Evolutionary conservation across 106 monocot genomes (phyloP), one percentile per base, ranked within the genome.

Genomic region (Dendrobium chrysotoxum): DNA sequence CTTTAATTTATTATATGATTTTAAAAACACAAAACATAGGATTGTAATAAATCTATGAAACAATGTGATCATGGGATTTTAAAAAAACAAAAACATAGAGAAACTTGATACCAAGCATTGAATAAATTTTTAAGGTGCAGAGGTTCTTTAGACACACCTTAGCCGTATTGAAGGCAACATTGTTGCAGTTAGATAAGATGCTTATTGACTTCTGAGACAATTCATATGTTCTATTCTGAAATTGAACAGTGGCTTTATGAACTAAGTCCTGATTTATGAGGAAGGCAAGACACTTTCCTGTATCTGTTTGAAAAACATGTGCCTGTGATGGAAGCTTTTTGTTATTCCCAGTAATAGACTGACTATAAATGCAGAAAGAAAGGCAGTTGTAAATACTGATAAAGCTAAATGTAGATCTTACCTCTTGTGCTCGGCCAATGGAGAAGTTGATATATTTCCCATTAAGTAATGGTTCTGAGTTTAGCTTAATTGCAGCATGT

Each of bases 271-370:
- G 79, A 77, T 99, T 99, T 68, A 86, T 79, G 26, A 99, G 84
- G 53, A 99, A 99, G 5, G 95, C 92, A 30, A 84, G 81, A 75
- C 98, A 99, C 28, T 85, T 83, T 50, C 88, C 90, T 23, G 78
- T 70, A 53, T 81, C 80, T 25, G 54, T 84, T 85, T 89, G 78
- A 82, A 91, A 99, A 77, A 93, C 53, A 86, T 91, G 84, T 66
- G 87, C 98, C 98, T 99, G 26, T 0, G 83, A 72, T 70, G 38
- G 12, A 70, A 38, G 12, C 30, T 35, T 61, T 23, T 28, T 4
- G 70, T 70, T 70, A 70, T 8, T 68, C 30, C 25, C 68, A 68
- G 4, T 61, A 61, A 61, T 35, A 21, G 23, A 23, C 1, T 7
- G 3, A 61, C 18, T 53, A 15, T 26, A 26, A 23, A 50, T 31